Percentiles rank a stretch among this genome's conserved stretches.
Conservation (phyloP, 352 stramenopile genomes). For the Globisporangium emineosum region DNA sequence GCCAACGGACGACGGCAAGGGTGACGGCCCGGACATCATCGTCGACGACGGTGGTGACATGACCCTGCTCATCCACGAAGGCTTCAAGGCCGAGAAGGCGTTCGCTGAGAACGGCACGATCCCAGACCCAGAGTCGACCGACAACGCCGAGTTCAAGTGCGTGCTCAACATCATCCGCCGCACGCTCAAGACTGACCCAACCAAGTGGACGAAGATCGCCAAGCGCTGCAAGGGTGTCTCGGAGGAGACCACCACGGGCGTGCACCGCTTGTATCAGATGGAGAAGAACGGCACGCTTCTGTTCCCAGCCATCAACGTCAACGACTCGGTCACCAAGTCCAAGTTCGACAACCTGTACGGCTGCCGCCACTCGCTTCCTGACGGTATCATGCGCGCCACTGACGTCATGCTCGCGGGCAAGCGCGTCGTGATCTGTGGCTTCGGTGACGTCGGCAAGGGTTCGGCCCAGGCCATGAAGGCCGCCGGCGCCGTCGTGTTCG, state of each 20-base stretch:
- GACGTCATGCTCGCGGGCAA: slow-evolving; percentile 99
- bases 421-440: slow-evolving; percentile 97
- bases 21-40: slow-evolving; percentile 96
- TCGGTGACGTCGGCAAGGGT: slow-evolving; percentile 98
- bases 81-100: slow-evolving; percentile 95
- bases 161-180: slow-evolving; percentile 96
- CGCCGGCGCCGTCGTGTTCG: slow-evolving; percentile 95
- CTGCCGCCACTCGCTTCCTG: slow-evolving; percentile 98
- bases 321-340: slow-evolving; percentile 99
- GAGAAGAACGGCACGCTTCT: slow-evolving; percentile 94
- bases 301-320: slow-evolving; percentile 99
- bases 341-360: slow-evolving; percentile 99
- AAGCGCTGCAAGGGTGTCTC: slow-evolving; percentile 95
- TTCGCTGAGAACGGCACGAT: slow-evolving; percentile 94
- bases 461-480: slow-evolving; percentile 97
- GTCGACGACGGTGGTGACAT: slow-evolving; percentile 99
- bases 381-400: slow-evolving; percentile 98
- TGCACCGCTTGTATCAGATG: slow-evolving; percentile 98
- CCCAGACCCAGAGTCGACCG: slow-evolving; percentile 92
- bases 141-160: slow-evolving; percentile 99
- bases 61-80: slow-evolving; percentile 98
- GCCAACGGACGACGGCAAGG: slow-evolving; percentile 95
- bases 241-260: slow-evolving; percentile 98
- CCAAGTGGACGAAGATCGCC: slow-evolving; percentile 97
- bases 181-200: slow-evolving; percentile 92